Conservation (phyloP, 495 filamentous ascomycete species). For the Penicillium diatomitis region DNA sequence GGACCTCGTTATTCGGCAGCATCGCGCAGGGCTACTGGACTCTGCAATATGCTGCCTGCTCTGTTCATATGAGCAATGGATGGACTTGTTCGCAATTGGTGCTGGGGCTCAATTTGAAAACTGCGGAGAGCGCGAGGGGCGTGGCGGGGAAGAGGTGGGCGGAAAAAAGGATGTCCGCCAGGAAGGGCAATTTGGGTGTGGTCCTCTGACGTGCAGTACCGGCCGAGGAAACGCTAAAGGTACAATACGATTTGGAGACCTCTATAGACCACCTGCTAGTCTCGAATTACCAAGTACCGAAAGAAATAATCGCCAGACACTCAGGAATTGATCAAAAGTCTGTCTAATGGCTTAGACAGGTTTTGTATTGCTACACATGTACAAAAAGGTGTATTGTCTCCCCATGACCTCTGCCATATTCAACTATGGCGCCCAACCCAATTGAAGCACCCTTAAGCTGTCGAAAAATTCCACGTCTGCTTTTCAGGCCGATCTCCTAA, state of each 20-base stretch:
- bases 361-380: slow-evolving; percentile 39
- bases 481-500: too few species aligned
- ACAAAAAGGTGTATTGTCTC: slow-evolving; percentile 24
- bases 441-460: too few species aligned
- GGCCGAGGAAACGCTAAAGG: slow-evolving; percentile 2
- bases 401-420: slow-evolving; percentile 9
- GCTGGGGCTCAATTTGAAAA: not conserved
- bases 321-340: slow-evolving; percentile 14
- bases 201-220: slow-evolving; percentile 16
- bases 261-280: too few species aligned
- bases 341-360: slow-evolving; percentile 9
- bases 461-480: too few species aligned
- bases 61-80: slow-evolving; percentile 6
- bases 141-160: slow-evolving; percentile 7
- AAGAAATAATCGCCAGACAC: slow-evolving; percentile 4
- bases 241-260: not conserved
- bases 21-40: slow-evolving; percentile 17
- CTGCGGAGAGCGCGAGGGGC: slow-evolving; percentile 10
- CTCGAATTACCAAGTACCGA: too few species aligned
- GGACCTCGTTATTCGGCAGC: slow-evolving; percentile 33
- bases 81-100: too few species aligned
- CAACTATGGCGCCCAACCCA: slow-evolving; percentile 2
- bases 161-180: slow-evolving; percentile 21
- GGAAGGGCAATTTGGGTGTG: slow-evolving; percentile 3
- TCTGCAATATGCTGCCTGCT: slow-evolving; percentile 26